Evolutionary conservation across 2,329 filamentous ascomycete genomes (phyloP), one percentile per base, ranked within the genome.

Genomic region (Nothophaeocryptopus gaeumannii): DNA sequence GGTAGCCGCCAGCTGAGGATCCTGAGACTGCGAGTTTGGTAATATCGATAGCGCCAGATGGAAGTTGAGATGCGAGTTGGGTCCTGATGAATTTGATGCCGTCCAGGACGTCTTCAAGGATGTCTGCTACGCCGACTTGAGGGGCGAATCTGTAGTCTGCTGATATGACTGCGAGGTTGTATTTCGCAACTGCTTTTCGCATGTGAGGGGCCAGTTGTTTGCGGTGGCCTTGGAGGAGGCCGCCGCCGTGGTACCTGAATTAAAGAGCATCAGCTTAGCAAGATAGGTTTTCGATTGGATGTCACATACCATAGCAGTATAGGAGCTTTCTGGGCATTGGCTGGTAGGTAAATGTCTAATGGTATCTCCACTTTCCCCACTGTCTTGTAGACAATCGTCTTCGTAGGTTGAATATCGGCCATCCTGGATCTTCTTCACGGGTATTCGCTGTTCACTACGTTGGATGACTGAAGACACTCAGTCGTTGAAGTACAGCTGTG

Each of bases 111-210:
- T 67, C 64, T 39, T 60, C 58, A 35, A 59, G 54, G 41, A 66
- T 62, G 31, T 67, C 60, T 47, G 58, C 47, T 10, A 68, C 48
- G 50, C 56, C 55, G 32, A 63, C 54, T 53, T 68, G 63, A 39
- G 65, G 64, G 13, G 64, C 64, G 7, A 67, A 54, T 14, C 64
- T 61, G 42, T 67, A 67, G 53, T 67, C 64, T 38, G 64, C 63
- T 2, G 61, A 62, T n/a, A 66, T 51, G 41, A 64, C 39, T 16
- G 61, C 61, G 15, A 62, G 35, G 16, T 59, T 55, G 51, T 65
- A 56, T 14, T 57, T 55, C 5, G 47, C n/a, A 11, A 61, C 49
- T 15, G 58, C 60, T 2, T 48, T 49, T 8, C 58, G 54, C 55
- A 67, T 58, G 51, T 60, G 59, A n/a, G 62, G 60, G 3, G 63